Base-by-base conservation (phyloP, 805 yeast species). In the Lipomyces sp. region DNA sequence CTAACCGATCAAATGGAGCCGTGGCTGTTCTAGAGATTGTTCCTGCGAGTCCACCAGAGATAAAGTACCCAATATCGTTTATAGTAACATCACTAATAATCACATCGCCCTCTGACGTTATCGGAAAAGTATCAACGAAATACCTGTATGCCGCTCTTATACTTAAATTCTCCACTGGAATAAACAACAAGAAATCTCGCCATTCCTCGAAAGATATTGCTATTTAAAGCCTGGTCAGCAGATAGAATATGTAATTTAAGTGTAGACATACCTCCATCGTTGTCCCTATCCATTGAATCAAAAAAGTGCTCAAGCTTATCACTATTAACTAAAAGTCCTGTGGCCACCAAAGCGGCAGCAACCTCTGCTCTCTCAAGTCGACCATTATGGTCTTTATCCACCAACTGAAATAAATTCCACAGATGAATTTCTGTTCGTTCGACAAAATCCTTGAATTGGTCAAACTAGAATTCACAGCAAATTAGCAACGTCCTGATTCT, bases 21-120 rank as follows among this genome's bases (percentile, higher is more conserved):
- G 98, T 93, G 61, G 93, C 84, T 0, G 98, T 89, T 70, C 98
- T 81, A 13, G 96, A 88, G 3, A 93, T 84, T 1, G 91, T 98
- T 1, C 98, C 98, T 1, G 96, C 86, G 19, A 90, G 68, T 0
- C 98, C 98, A 35, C 98, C 98, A 1, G 96, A 95, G 31, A 90
- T 70, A 64, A 93, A 93, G 68, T 81, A 93, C 0, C 97, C 96
- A 55, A 88, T 76, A 29, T 96, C 95, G 64, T 84, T 81, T 43
- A 86, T 69, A 46, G 86, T 77, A 57, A 87, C 95, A 64, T 81
- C 82, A 38, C 84, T 82, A 33, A 91, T 75, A 0, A 95, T 83
- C 55, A 90, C 88, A 69, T 91, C 98, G 66, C 96, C 96, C 61
- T 91, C 98, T 0, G 95, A 79, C 4, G 91, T 82, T 37, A 89